Percentiles rank a stretch among this genome's conserved stretches.
These are phyloP conservation scores for Brettanomyces bruxellensis DNA, from an alignment of 805 yeast genomes.

Conservation along the genomic window DNA sequence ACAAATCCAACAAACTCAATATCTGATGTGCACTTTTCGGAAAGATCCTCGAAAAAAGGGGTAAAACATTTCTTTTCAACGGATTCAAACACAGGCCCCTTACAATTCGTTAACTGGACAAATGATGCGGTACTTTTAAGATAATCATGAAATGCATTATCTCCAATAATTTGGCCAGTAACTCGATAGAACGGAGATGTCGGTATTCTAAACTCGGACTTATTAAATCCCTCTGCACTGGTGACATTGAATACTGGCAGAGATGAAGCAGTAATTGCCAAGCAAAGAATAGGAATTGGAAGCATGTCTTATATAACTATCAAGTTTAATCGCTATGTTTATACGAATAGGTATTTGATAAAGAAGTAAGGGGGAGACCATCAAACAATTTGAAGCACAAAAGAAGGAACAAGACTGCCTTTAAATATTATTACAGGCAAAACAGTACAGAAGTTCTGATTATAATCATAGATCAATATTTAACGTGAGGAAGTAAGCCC, in stretches of 20 bases:
- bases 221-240: background rate
- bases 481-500: too few species aligned
- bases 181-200: background rate
- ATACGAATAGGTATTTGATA: too few species aligned
- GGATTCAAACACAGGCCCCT: background rate
- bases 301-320: too few species aligned
- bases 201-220: background rate
- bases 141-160: background rate
- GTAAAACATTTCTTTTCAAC: background rate
- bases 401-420: too few species aligned
- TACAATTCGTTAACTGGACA: background rate
- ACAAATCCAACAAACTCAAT: background rate
- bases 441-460: too few species aligned
- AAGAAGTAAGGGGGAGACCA: too few species aligned
- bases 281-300: too few species aligned
- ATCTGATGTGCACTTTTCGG: background rate
- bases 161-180: background rate
- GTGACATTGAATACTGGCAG: background rate
- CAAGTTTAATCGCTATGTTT: too few species aligned
- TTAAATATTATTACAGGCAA: too few species aligned
- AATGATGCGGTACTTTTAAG: background rate
- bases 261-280: background rate
- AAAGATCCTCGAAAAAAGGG: background rate
- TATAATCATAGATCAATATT: too few species aligned
- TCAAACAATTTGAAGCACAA: too few species aligned